These are phyloP conservation scores for Euphrasia arctica DNA, from an alignment of 305 asterid species.

Conservation along the genomic window DNA sequence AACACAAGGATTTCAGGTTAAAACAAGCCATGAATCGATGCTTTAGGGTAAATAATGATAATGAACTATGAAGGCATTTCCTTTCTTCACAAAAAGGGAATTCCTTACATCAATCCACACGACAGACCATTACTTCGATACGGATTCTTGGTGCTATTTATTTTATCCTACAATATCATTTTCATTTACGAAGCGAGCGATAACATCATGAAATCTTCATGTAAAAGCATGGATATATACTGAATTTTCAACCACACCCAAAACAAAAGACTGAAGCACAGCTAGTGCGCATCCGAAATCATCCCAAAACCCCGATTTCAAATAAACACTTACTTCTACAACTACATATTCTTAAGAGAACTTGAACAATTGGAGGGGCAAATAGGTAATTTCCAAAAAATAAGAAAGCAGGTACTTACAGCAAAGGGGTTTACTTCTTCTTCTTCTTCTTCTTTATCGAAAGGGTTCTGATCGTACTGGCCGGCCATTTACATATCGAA, in stretches of 20 bases:
- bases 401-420: no score
- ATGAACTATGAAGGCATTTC: not conserved
- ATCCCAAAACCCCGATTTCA: constrained; percentile 20
- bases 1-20: constrained; percentile 12
- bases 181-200: no score
- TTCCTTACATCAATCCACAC: no score
- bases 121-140: no score
- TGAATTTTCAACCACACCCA: not conserved
- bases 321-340: not conserved
- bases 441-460: no score
- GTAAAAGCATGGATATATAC: no score
- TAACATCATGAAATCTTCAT: no score
- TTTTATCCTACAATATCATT: no score
- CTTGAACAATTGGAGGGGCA: constrained; percentile 13
- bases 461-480: constrained; percentile 82
- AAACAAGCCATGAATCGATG: not conserved
- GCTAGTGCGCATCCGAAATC: constrained; percentile 17
- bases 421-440: no score
- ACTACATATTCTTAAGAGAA: constrained; percentile 1
- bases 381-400: not conserved
- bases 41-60: constrained; percentile 3
- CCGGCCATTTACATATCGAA: no score
- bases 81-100: no score
- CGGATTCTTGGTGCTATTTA: no score
- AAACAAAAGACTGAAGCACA: not conserved